Conservation (phyloP, 1,284 basidiomycete genomes). For the Stereum hirsutum region DNA sequence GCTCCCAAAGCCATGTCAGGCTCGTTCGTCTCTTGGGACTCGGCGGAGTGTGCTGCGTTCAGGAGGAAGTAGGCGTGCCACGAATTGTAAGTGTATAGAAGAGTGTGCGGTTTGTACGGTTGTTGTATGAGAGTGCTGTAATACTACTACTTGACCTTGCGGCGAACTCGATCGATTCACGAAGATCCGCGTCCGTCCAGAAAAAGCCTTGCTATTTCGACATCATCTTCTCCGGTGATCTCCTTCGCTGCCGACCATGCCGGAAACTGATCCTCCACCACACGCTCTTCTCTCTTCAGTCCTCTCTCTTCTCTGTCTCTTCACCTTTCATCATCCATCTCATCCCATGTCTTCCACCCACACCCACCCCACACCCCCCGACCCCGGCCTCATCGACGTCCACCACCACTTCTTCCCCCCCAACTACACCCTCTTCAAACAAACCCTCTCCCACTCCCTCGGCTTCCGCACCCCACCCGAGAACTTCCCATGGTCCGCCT, state of each 20-base stretch:
- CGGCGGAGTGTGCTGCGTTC: slow-evolving; percentile 50
- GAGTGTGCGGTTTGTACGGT: background rate
- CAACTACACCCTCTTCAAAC: slow-evolving; percentile 23
- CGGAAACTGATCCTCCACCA: too few species aligned
- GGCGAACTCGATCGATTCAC: too few species aligned
- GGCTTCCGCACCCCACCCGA: slow-evolving; percentile 54
- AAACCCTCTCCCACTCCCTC: slow-evolving; percentile 27
- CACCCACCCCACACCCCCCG: too few species aligned
- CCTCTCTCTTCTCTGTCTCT: too few species aligned
- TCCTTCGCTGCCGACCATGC: too few species aligned
- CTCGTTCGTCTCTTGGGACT: slow-evolving; percentile 67
- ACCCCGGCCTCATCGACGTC: slow-evolving; percentile 53
- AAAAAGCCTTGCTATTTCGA: too few species aligned
- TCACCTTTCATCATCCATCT: too few species aligned
- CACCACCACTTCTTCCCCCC: slow-evolving; percentile 66
- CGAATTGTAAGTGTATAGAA: background rate
- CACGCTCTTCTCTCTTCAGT: too few species aligned
- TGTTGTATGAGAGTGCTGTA: background rate
- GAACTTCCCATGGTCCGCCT: slow-evolving; percentile 57
- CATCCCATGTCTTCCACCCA: slow-evolving; percentile 1
- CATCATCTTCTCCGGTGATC: too few species aligned
- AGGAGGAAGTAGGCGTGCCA: slow-evolving; percentile 10
- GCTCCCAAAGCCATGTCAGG: slow-evolving; percentile 58
- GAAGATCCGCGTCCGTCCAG: too few species aligned
- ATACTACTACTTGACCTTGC: too few species aligned